Evolutionary conservation across 1,284 basidiomycete species (phyloP).

Genomic region (Apiotrichum laibachii): DNA sequence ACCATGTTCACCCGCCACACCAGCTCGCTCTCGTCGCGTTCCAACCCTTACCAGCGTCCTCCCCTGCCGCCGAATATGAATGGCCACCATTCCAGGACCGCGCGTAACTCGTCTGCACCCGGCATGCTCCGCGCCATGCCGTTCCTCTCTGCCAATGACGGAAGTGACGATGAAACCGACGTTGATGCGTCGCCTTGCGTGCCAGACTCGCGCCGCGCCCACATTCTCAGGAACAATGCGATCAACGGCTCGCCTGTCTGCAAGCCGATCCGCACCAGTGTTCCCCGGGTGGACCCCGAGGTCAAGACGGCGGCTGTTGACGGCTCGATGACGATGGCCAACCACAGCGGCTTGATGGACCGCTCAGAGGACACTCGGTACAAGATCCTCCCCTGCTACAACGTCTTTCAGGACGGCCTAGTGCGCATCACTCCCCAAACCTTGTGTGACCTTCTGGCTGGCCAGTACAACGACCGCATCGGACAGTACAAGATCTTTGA

Average conservation of each 20-base stretch:
- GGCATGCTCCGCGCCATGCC: constrained; percentile 50
- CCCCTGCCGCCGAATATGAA: constrained; percentile 22
- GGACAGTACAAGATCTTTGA: constrained; percentile 78
- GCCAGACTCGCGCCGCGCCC: too few species aligned
- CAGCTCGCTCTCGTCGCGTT: constrained; percentile 29
- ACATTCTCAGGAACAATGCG: constrained; percentile 6
- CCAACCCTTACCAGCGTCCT: constrained; percentile 32
- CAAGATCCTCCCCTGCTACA: constrained; percentile 90
- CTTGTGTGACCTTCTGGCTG: constrained; percentile 72
- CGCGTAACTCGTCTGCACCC: constrained; percentile 8
- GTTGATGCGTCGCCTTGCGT: constrained; percentile 41
- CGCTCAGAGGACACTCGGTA: constrained; percentile 72
- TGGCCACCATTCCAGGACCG: constrained; percentile 3
- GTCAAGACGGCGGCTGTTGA: background rate
- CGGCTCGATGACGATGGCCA: constrained; percentile 21
- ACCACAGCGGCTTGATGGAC: constrained; percentile 60
- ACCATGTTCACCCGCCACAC: constrained; percentile 36
- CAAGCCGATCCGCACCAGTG: constrained; percentile 20
- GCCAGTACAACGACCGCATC: constrained; percentile 65
- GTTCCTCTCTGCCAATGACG: constrained; percentile 44
- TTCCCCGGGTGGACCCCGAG: background rate
- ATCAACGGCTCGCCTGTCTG: constrained; percentile 42
- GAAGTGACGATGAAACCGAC: constrained; percentile 42
- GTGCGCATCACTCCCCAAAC: constrained; percentile 84
- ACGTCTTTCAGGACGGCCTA: constrained; percentile 88